phyloP scores from a whole-genome alignment of 1,139 yeast species.

The Kodamaea ohmeri region DNA sequence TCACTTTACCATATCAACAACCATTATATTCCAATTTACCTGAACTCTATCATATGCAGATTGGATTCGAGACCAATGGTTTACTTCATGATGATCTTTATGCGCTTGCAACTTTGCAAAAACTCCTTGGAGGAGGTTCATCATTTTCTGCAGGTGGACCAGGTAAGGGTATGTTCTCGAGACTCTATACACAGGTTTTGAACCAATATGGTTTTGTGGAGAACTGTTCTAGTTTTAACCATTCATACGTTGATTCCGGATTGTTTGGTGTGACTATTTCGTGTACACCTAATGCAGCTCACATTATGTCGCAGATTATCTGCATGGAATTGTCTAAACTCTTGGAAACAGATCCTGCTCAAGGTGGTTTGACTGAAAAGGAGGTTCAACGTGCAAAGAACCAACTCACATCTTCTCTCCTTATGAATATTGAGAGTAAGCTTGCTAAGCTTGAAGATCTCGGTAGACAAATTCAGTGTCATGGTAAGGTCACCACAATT shows the following conservation, averaged over 20 bases:
- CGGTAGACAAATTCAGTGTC: conserved; percentile 91
- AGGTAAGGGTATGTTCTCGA: conserved; percentile 98
- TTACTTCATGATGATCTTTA: conserved; percentile 84
- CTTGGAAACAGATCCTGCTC: conserved; percentile 52
- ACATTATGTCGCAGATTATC: conserved; percentile 75
- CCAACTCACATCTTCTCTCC: conserved; percentile 81
- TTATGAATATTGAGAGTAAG: conserved; percentile 91
- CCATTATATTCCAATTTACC: conserved; percentile 70
- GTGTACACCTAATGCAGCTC: conserved; percentile 83
- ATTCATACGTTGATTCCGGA: conserved; percentile 87
- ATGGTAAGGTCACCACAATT: conserved; percentile 74
- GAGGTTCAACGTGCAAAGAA: conserved; percentile 91
- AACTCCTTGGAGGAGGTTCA: conserved; percentile 95
- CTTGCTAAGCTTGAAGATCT: conserved; percentile 90
- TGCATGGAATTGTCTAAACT: conserved; percentile 71
- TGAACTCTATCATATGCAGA: conserved; percentile 80
- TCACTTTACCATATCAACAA: conserved; percentile 64
- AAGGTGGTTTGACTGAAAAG: conserved; percentile 59
- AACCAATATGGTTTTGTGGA: conserved; percentile 92
- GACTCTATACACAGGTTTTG: conserved; percentile 86
- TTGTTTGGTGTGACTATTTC: conserved; percentile 86
- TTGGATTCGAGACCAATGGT: conserved; percentile 87
- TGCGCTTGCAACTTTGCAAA: conserved; percentile 87
- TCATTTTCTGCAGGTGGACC: conserved; percentile 99
- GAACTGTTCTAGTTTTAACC: conserved; percentile 84